Evolutionary conservation across 129 eudicot species (phyloP), one percentile per base, ranked within the genome.

Genomic region (Flaveria ramosissima): DNA sequence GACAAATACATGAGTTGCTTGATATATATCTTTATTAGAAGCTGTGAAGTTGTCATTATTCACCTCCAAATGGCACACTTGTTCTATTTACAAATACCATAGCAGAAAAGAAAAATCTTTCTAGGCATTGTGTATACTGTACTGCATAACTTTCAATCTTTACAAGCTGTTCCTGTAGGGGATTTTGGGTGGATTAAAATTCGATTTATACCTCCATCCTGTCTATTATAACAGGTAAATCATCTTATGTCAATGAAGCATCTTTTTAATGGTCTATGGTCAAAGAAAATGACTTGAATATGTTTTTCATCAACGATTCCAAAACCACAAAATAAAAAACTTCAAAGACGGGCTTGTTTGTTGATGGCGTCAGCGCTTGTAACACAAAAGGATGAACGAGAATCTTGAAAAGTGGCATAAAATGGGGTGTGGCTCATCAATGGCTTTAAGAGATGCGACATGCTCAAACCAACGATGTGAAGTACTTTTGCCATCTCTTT

Each of bases 121-220:
- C 39, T 62, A 41, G 71, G 65, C 68, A 61, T 52, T 74, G 79
- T 80, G 84, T 80, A 80, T 74, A 80, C 84, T 73, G 83, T 80
- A 73, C 77, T 13, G 7, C 73, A 65, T 64, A 64, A 76, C 72
- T 50, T 51, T 71, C 62, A 23, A 4, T 12, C 51, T 32, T 61
- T 69, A 73, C 45, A 73, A 65, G 65, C 73, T 12, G 42, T 61
- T 61, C 68, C 46, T 52, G 13, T 80, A 24, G 68, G 66, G 68
- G 72, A 60, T 70, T 46, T 59, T 56, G 20, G 70, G 80, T 77
- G 74, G 75, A 77, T 68, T 12, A 15, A 41, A 68, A 20, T 41
- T 68, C 30, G 55, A 66, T 20, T 14, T 23, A 42, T 52, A 67
- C 66, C 15, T 17, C 63, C 5, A 78, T 48, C 66, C 55, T 30